These are phyloP conservation scores for Penicillium sp. DNA, from an alignment of 2,329 filamentous ascomycete species.

Conservation along the genomic window DNA sequence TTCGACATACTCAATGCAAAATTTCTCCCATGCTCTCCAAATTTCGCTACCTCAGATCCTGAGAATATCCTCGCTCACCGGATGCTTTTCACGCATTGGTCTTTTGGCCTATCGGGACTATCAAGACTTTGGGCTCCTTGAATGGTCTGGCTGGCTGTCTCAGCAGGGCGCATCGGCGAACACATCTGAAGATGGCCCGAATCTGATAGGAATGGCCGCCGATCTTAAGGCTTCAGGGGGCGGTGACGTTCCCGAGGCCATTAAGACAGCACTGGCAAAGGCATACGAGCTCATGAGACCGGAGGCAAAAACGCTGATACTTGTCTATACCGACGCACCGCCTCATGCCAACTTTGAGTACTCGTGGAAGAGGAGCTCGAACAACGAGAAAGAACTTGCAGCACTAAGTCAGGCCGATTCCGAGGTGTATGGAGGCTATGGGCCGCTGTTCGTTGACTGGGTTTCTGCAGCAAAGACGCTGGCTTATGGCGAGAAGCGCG, in stretches of 20 bases:
- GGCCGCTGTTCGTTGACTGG: constrained; percentile 39
- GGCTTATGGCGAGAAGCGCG: constrained; percentile 32
- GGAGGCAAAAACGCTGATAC: constrained; percentile 45
- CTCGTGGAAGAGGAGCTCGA: constrained; percentile 20
- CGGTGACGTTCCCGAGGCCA: constrained; percentile 45
- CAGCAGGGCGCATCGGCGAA: constrained; percentile 15
- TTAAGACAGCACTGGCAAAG: constrained; percentile 45
- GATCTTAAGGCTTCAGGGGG: constrained; percentile 24
- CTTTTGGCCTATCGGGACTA: constrained; percentile 50
- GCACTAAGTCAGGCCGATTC: neutral
- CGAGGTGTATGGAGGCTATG: constrained; percentile 19
- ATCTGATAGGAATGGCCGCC: constrained; percentile 18
- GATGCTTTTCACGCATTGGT: constrained; percentile 47
- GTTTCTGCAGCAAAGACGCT: constrained; percentile 34
- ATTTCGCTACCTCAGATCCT: constrained; percentile 48
- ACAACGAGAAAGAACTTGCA: neutral
- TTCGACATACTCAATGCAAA: constrained; percentile 15
- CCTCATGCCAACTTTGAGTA: constrained; percentile 36
- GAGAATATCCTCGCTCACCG: constrained; percentile 43
- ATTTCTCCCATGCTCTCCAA: constrained; percentile 41
- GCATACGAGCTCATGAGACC: constrained; percentile 45
- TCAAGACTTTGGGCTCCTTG: constrained; percentile 25
- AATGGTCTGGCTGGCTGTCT: constrained; percentile 48
- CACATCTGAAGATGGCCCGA: constrained; percentile 34
- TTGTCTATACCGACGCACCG: constrained; percentile 47